Evolutionary conservation across 106 monocot species (phyloP), one percentile per base, ranked within the genome.

Genomic region (Acanthochlamys bracteata): DNA sequence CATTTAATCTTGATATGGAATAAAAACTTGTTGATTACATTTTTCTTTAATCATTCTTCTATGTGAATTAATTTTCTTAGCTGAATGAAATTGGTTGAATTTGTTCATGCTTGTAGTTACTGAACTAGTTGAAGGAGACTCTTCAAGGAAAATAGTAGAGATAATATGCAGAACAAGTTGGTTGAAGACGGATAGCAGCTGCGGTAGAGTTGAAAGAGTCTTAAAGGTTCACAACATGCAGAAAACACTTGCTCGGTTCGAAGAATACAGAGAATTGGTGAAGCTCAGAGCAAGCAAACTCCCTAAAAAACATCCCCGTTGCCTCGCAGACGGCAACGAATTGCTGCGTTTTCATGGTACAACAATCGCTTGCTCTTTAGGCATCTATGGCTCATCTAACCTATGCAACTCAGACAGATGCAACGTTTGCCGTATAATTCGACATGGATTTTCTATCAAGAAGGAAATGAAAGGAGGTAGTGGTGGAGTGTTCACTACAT

Each of bases 91-190:
- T 49, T 49, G 12, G 2, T 49, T 14, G 49, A 49, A 49, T 49
- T 49, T 49, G 17, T 17, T 49, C 6, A 49, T 49, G 10, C 9
- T 14, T 49, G 49, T 55, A 55, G 55, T 55, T 55, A 96, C 85
- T 17, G 96, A 96, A 39, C 83, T 96, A 10, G 76, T 65, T 12
- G 91, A 91, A 84, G 96, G 96, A 0, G 96, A 96, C 60, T 96
- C 91, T n/a, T 91, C 96, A 0, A 82, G 96, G 39, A 96, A 91
- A 78, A 96, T 96, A 20, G 91, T 96, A 13, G 96, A 96, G 65
- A 90, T 96, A 55, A 96, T 96, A 54, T 96, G 96, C 80, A 80
- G 83, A 71, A 88, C 91, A 47, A 88, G 85, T 65, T 77, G 75
- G 84, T 8, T 80, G 13, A 96, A 91, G 59, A 76, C 85, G 3